Evolutionary conservation across 768 basidiomycete genomes (phyloP).

Genomic region (Hysterangium stoloniferum): DNA sequence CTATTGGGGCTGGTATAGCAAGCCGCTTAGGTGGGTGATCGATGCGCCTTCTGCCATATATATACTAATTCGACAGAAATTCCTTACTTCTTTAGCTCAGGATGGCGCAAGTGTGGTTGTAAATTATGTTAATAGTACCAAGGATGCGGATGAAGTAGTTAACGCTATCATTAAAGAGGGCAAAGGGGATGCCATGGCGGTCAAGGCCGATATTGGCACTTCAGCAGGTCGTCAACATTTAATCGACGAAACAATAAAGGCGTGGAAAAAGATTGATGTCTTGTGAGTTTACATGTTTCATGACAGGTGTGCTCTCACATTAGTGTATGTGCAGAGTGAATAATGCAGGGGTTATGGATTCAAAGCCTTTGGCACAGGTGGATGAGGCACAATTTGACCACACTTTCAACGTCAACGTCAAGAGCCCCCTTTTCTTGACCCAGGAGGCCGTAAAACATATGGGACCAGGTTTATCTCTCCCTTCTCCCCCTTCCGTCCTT

Average conservation of each 20-base stretch:
- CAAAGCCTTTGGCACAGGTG: slow-evolving; percentile 38
- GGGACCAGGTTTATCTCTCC: slow-evolving; percentile 31
- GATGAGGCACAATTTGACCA: slow-evolving; percentile 46
- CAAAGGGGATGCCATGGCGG: slow-evolving; percentile 36
- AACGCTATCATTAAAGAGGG: slow-evolving; percentile 37
- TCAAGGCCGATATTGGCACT: slow-evolving; percentile 46
- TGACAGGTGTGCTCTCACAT: neutral
- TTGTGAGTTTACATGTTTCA: slow-evolving; percentile 18
- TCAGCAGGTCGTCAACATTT: slow-evolving; percentile 39
- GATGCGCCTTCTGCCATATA: too few species aligned
- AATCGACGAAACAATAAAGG: slow-evolving; percentile 39
- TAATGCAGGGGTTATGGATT: slow-evolving; percentile 52
- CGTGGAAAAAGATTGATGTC: slow-evolving; percentile 48
- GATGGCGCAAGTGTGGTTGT: slow-evolving; percentile 2
- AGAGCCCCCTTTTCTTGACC: slow-evolving; percentile 49
- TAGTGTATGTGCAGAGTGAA: slow-evolving; percentile 26
- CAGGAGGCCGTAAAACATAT: slow-evolving; percentile 39
- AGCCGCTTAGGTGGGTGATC: slow-evolving; percentile 38
- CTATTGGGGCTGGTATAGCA: slow-evolving; percentile 51
- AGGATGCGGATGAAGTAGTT: slow-evolving; percentile 41
- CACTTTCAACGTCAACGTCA: slow-evolving; percentile 49
- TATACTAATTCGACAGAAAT: too few species aligned
- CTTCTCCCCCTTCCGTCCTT: neutral
- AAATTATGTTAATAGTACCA: slow-evolving; percentile 29
- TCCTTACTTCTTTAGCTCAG: slow-evolving; percentile 1